Percentiles rank a stretch among this genome's conserved stretches.
phyloP scores from a whole-genome alignment of 73 alveolate species.

The Uronychia binucleata region DNA sequence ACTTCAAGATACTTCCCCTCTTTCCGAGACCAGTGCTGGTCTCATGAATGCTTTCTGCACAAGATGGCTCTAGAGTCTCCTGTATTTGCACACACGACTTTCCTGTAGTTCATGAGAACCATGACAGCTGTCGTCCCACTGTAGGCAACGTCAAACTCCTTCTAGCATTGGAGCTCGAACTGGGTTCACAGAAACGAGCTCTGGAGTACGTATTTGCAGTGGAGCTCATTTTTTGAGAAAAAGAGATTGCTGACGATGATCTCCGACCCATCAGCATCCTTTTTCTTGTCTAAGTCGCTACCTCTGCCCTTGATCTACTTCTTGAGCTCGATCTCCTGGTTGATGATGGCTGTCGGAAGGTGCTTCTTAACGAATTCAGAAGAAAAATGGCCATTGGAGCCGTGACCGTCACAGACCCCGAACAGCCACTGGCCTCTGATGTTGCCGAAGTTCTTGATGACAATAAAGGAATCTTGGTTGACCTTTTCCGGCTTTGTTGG shows the following conservation, averaged over 20 bases:
- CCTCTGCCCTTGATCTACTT: constrained; percentile 1
- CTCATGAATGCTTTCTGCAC: constrained; percentile 49
- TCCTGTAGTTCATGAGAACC: constrained; percentile 68
- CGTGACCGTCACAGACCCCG: constrained; percentile 36
- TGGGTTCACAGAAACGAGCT: background rate
- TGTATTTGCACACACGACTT: constrained; percentile 75
- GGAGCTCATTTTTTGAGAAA: background rate
- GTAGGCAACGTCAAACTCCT: background rate
- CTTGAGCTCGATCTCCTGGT: background rate
- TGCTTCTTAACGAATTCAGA: constrained; percentile 23
- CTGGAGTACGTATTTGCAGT: background rate
- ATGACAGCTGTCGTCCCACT: constrained; percentile 69
- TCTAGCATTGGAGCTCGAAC: background rate
- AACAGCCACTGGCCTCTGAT: constrained; percentile 25
- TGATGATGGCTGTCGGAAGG: background rate
- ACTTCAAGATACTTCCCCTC: too few species aligned
- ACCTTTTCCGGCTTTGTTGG: constrained; percentile 26
- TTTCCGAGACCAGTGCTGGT: too few species aligned
- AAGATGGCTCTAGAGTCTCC: constrained; percentile 86
- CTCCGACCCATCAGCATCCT: background rate
- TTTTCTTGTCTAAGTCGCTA: background rate
- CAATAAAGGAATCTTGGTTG: constrained; percentile 15
- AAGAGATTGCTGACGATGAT: background rate
- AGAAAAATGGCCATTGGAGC: constrained; percentile 21
- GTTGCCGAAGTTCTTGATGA: constrained; percentile 14